Evolutionary conservation across 208 protist species (phyloP).

Genomic region (Leishmania mexicana): DNA sequence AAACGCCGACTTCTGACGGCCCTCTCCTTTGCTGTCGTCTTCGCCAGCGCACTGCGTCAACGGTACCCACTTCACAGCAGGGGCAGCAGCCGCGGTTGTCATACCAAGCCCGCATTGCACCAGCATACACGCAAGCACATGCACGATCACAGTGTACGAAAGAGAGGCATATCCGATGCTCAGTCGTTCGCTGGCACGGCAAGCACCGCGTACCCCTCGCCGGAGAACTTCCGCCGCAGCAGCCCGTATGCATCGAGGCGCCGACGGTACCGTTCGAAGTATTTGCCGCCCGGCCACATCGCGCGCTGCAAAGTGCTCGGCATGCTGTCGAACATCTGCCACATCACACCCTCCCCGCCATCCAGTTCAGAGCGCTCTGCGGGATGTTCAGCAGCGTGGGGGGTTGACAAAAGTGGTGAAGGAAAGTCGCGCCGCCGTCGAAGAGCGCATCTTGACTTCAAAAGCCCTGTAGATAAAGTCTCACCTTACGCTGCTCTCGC

Average conservation of each 20-base stretch:
- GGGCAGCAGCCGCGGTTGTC: not conserved
- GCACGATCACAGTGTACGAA: not conserved
- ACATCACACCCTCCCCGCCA: conserved; percentile 57
- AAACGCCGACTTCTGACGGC: not conserved
- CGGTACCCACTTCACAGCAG: not conserved
- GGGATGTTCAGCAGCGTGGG: conserved; percentile 56
- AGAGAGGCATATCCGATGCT: not conserved
- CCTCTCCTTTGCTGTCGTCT: not conserved
- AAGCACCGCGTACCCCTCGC: conserved; percentile 26
- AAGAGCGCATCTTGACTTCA: conserved; percentile 41
- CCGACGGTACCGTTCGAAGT: conserved; percentile 46
- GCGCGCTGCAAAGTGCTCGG: conserved; percentile 29
- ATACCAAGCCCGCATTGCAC: not conserved
- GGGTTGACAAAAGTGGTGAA: conserved; percentile 59
- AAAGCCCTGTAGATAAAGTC: conserved; percentile 57
- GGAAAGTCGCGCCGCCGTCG: conserved; percentile 40
- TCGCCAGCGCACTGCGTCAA: not conserved
- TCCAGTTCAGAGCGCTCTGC: conserved; percentile 58
- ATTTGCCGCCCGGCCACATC: conserved; percentile 41
- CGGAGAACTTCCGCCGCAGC: conserved; percentile 26
- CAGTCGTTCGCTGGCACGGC: conserved; percentile 39
- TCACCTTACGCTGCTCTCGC: conserved; percentile 35
- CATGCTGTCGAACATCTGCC: conserved; percentile 43
- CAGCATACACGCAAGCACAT: not conserved
- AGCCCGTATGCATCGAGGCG: conserved; percentile 50